Conservation (phyloP, 495 filamentous ascomycete genomes). For the Penicillium fimorum region DNA sequence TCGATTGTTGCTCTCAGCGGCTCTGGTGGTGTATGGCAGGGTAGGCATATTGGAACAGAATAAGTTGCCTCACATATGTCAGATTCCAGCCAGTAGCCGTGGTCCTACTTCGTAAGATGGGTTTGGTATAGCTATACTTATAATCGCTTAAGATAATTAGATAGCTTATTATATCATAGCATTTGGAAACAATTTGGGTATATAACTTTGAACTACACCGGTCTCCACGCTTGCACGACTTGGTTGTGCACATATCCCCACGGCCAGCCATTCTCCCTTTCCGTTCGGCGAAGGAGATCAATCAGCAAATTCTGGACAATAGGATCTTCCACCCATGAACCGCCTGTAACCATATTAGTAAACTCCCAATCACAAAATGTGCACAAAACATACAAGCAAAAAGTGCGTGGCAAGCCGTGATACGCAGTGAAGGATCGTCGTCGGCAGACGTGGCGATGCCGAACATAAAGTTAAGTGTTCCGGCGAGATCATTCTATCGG, state of each 20-base stretch:
- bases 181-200: background rate
- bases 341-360: slow-evolving; percentile 22
- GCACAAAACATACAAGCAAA: slow-evolving; percentile 32
- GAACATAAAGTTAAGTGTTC: slow-evolving; percentile 38
- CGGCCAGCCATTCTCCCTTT: slow-evolving; percentile 31
- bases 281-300: slow-evolving; percentile 28
- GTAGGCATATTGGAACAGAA: no score
- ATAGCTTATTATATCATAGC: no score
- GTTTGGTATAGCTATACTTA: no score
- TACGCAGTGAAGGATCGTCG: slow-evolving; percentile 37
- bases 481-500: slow-evolving; percentile 27
- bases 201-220: slow-evolving; percentile 3
- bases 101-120: no score
- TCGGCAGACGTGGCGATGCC: slow-evolving; percentile 42
- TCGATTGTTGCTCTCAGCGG: no score
- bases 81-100: no score
- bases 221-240: slow-evolving; percentile 5
- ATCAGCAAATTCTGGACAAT: slow-evolving; percentile 25
- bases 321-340: slow-evolving; percentile 35
- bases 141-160: no score
- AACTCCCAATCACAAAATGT: background rate
- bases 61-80: no score
- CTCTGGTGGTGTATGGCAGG: no score
- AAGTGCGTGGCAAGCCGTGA: slow-evolving; percentile 43
- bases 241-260: slow-evolving; percentile 29